Base-by-base conservation (phyloP, 805 yeast genomes). In the Wickerhamomyces alni region DNA sequence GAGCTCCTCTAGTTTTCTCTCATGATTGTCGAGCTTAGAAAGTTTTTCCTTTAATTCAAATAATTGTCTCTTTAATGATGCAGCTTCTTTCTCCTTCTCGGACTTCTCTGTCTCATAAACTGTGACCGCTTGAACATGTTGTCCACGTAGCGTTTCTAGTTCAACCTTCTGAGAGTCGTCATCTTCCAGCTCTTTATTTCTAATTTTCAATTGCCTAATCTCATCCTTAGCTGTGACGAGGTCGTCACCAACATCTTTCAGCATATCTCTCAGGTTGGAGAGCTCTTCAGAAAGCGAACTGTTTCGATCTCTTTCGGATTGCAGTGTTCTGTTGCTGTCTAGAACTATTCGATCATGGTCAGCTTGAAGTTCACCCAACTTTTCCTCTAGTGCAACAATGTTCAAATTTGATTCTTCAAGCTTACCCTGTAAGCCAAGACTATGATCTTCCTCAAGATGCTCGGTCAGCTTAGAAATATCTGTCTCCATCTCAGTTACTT, bases 231-330 rank as follows among this genome's bases (percentile, higher is more conserved):
- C 76, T 5, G 74, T 72, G 1, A 88, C 94, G 8, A 88, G 66
- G 36, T 87, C 94, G 51, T 84, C 75, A 1, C 96, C 96, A 21
- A 88, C 70, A 41, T 75, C 78, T 46, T 72, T 72, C 39, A 89
- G 58, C 86, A 82, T 85, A 42, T 87, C 96, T 51, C 80, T 75
- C 37, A 84, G 67, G 38, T 68, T 71, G 35, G 78, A 87, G 15
- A 87, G 63, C 52, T 88, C 95, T 39, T 77, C 84, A 11, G 54
- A 42, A 43, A 78, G 77, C 8, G 53, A 34, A 26, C 57, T 61
- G n/a, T 77, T 41, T 8, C 61, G 58, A 3, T 27, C 10, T 1
- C 33, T 37, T 9, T 50, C 45, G 4, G 61, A 39, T 10, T 53
- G 12, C 33, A 52, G 41, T 33, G 52, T 33, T 35, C 53, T 46